These are phyloP conservation scores for Boletus holoroseus DNA, from an alignment of 1,284 basidiomycete species.

Conservation along the genomic window DNA sequence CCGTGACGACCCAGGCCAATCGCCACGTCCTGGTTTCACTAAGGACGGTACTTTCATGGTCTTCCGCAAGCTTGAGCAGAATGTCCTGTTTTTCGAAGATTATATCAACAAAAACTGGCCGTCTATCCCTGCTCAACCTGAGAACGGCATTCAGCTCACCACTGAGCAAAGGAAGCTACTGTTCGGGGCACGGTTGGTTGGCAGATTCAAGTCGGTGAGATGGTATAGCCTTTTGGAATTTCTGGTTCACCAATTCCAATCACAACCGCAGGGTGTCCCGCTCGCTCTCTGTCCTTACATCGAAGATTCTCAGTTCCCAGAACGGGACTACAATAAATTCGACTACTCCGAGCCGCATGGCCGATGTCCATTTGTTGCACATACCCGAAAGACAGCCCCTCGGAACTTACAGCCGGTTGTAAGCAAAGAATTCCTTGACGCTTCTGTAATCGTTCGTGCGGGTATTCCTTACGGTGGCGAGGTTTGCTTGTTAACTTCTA, in stretches of 20 bases:
- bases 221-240: background rate
- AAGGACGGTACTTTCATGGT: background rate
- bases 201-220: background rate
- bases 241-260: background rate
- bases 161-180: background rate
- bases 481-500: background rate
- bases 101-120: background rate
- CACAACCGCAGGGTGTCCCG: background rate
- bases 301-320: background rate
- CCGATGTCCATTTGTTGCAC: background rate
- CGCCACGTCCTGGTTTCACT: background rate
- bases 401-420: background rate
- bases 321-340: background rate
- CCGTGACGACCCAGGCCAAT: background rate
- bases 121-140: background rate
- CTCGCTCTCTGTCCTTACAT: background rate
- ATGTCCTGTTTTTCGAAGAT: background rate
- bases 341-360: background rate
- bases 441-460: background rate
- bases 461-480: background rate
- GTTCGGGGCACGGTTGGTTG: background rate
- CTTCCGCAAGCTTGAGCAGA: background rate
- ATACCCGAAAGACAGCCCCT: background rate
- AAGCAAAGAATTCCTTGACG: background rate
- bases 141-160: background rate